Percentiles rank a stretch among this genome's conserved stretches.
phyloP scores from a whole-genome alignment of 2,329 filamentous ascomycete genomes.

The Aquanectria penicillioides region DNA sequence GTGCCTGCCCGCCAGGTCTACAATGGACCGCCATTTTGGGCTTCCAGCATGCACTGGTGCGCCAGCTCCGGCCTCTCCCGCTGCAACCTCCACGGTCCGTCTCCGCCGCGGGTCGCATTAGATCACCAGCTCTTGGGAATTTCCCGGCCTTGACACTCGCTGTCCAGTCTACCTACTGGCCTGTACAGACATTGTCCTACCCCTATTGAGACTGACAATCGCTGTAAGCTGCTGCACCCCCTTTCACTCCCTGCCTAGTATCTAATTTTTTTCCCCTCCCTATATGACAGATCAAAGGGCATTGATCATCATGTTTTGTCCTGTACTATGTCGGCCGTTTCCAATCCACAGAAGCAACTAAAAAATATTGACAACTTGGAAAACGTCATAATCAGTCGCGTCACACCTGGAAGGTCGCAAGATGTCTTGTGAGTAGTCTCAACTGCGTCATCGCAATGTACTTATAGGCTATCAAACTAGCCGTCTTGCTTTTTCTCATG shows the following conservation, averaged over 20 bases:
- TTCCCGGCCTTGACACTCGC: neutral
- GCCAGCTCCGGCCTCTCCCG: slow-evolving; percentile 17
- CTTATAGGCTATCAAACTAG: neutral
- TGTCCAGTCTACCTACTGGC: neutral
- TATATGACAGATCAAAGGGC: neutral
- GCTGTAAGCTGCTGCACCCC: neutral
- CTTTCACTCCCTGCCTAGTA: neutral
- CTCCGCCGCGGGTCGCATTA: slow-evolving; percentile 10
- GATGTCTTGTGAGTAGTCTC: neutral
- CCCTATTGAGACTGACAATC: neutral
- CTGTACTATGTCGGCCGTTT: neutral
- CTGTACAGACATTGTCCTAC: no score
- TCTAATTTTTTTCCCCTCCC: no score
- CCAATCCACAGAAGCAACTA: slow-evolving; percentile 3
- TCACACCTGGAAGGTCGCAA: neutral
- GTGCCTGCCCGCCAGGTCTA: slow-evolving; percentile 1
- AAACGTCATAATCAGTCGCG: slow-evolving; percentile 11
- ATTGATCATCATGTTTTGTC: neutral
- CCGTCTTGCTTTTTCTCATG: neutral
- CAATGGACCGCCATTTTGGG: slow-evolving; percentile 3
- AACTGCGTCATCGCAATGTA: neutral
- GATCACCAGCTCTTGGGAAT: neutral
- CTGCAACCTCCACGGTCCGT: slow-evolving; percentile 15
- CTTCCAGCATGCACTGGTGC: slow-evolving; percentile 13
- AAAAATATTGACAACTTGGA: neutral